phyloP scores from a whole-genome alignment of 2,329 filamentous ascomycete species.

The Pyricularia pennisetigena region DNA sequence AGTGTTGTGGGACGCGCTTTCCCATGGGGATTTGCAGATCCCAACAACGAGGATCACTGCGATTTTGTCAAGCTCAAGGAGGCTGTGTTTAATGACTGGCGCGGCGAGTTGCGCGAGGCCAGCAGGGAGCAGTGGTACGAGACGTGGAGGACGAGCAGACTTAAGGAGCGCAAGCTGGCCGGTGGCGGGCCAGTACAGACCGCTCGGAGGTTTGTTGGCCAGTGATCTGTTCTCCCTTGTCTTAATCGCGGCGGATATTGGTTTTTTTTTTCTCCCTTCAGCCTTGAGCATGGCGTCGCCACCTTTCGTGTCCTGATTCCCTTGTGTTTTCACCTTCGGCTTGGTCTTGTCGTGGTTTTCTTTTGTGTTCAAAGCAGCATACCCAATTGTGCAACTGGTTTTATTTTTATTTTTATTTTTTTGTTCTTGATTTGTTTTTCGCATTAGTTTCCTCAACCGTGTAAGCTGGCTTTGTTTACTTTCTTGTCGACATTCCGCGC shows the following conservation, averaged over 20 bases:
- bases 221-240: not conserved
- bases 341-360: not conserved
- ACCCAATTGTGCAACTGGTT: not conserved
- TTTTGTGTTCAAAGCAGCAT: not conserved
- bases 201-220: not conserved
- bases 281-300: not conserved
- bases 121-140: conserved; percentile 94
- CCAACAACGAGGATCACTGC: conserved; percentile 83
- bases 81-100: conserved; percentile 88
- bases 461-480: not conserved
- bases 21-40: conserved; percentile 94
- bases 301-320: not conserved
- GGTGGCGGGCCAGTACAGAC: not conserved
- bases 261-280: not conserved
- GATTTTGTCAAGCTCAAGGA: conserved; percentile 89
- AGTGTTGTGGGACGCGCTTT: conserved; percentile 76
- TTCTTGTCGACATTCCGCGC: not conserved
- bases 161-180: conserved; percentile 39
- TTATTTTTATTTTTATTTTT: not conserved
- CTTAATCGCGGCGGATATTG: not conserved
- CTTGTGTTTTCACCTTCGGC: not conserved
- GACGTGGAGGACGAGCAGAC: conserved; percentile 72
- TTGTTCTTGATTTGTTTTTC: too few species aligned
- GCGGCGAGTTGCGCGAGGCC: conserved; percentile 78
- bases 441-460: not conserved